Conservation (phyloP, 108 stramenopile species). For the Nitzschia sp. region DNA sequence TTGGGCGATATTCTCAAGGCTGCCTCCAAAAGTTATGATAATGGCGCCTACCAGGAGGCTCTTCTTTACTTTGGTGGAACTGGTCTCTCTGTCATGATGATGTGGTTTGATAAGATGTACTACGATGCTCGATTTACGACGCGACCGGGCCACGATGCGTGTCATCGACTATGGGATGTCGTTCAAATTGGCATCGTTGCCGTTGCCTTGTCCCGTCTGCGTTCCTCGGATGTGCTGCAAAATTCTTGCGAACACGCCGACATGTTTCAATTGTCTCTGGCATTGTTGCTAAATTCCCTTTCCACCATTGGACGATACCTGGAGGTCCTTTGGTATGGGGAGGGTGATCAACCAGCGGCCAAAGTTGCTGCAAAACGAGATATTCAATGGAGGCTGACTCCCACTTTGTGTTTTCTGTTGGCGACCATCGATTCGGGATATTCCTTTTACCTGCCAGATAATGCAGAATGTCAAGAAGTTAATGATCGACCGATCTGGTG, state of each 20-base stretch:
- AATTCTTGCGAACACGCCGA: conserved; percentile 27
- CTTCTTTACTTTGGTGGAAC: conserved; percentile 35
- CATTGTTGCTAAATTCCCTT: conserved; percentile 16
- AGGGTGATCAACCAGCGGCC: conserved; percentile 23
- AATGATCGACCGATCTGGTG: conserved; percentile 17
- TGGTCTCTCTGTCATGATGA: conserved; percentile 20
- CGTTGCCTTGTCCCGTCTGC: conserved; percentile 31
- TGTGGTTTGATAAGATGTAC: conserved; percentile 37
- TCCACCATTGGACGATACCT: conserved; percentile 20
- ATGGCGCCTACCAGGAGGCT: background rate
- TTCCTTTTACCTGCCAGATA: background rate
- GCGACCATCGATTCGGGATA: conserved; percentile 26
- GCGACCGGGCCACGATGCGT: conserved; percentile 24
- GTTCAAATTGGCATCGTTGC: conserved; percentile 24
- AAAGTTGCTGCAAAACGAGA: conserved; percentile 17
- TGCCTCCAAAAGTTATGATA: background rate
- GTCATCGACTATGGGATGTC: conserved; percentile 34
- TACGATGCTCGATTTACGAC: conserved; percentile 37
- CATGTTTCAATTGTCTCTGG: conserved; percentile 34
- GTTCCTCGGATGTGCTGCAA: conserved; percentile 28
- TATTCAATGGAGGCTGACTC: conserved; percentile 13
- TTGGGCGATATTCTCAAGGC: conserved; percentile 11
- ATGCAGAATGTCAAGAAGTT: background rate
- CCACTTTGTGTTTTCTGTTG: conserved; percentile 3
- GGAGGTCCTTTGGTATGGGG: conserved; percentile 24